Evolutionary conservation across 176 grass and related monocot genomes (phyloP), one percentile per base, ranked within the genome.

Genomic region (Leersia perrieri): DNA sequence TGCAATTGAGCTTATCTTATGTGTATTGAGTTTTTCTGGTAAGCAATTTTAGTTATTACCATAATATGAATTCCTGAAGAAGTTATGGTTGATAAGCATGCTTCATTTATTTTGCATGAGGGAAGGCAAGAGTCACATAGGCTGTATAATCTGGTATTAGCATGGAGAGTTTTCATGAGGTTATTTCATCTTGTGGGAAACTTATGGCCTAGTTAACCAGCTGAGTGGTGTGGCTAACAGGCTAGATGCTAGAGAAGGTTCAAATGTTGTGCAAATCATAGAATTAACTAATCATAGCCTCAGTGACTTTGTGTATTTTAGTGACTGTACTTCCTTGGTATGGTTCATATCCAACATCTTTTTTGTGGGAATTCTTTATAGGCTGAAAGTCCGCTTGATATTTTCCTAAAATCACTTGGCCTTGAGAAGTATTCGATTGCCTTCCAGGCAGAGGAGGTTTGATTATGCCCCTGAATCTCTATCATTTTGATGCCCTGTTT

Each of bases 371-470:
- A 33, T 33, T 66, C 11, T 71, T 33, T 89, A 45, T 87, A 99
- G 96, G 77, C 76, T 74, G 93, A 93, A 75, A 87, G 68, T 73
- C 88, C 87, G 27, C 88, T 99, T 0, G 92, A 99, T 78, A 84
- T 73, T 80, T 99, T 99, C 87, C 89, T 99, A 67, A 83, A 70
- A 67, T 93, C 93, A 42, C 87, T 99, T 72, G 96, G 87, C 35
- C 92, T 99, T 84, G 90, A 95, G 74, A 99, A 99, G 70, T 99
- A 99, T 68, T 86, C 82, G 30, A 89, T 91, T 53, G 88, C 82
- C 84, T 99, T 99, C 84, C 93, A 99, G 86, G 87, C 89, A 76
- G 96, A 99, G 82, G 96, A 99, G 93, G 63, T 91, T 74, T 89
- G 78, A 29, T 70, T 72, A 28, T 76, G 68, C 78, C 28, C 68